A percentile compares a stretch with the other conserved stretches of the same genome.
Conservation (phyloP, 2,329 filamentous ascomycete genomes). For the Cercospora zeae-maydis region DNA sequence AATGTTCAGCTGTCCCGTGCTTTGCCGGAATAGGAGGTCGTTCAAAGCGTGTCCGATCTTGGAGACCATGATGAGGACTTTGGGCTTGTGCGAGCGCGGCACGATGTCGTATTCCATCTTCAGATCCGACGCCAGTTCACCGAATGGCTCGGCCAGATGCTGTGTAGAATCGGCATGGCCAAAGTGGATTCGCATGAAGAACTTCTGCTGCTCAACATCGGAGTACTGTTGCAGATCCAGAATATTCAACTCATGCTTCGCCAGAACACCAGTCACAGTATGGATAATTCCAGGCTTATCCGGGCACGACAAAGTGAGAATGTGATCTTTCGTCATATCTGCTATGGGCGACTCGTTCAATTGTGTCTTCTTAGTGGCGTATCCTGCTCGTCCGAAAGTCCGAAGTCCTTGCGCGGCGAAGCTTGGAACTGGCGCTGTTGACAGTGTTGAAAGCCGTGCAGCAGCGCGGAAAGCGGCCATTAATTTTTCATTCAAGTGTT, state of each 20-base stretch:
- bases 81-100: conserved; percentile 64
- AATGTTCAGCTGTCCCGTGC: conserved; percentile 68
- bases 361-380: neutral
- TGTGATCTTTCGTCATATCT: conserved; percentile 51
- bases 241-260: conserved; percentile 71
- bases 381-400: conserved; percentile 7
- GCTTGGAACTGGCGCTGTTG: neutral
- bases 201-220: conserved; percentile 67
- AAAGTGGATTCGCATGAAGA: conserved; percentile 89
- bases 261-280: conserved; percentile 74
- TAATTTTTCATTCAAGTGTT: conserved; percentile 4
- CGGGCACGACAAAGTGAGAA: conserved; percentile 78
- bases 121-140: conserved; percentile 59
- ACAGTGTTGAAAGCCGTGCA: conserved; percentile 10
- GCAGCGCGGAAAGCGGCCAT: conserved; percentile 9
- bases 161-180: conserved; percentile 53
- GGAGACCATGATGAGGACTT: conserved; percentile 82
- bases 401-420: conserved; percentile 6
- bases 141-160: conserved; percentile 56
- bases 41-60: conserved; percentile 86
- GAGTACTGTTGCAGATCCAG: conserved; percentile 82
- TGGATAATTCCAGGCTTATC: conserved; percentile 83
- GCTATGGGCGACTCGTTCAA: neutral
- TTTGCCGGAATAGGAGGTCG: conserved; percentile 75
- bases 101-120: conserved; percentile 69